These are phyloP conservation scores for Suillus alpinus DNA, from an alignment of 768 basidiomycete species.

Conservation along the genomic window DNA sequence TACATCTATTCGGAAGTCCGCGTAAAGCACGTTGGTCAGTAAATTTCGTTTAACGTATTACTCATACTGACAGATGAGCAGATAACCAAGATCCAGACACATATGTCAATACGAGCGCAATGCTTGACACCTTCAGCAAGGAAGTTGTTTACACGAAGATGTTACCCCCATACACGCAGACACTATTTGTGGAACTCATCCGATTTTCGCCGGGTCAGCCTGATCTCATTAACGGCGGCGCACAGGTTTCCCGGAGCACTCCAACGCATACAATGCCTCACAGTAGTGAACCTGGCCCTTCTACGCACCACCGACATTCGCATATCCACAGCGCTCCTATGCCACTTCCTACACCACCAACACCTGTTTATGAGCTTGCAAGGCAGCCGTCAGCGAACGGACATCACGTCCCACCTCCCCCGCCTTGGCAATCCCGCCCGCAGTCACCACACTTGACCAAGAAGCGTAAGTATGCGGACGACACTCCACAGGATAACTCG, in stretches of 20 bases:
- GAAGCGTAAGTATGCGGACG: conserved; percentile 34
- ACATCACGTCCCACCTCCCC: conserved; percentile 33
- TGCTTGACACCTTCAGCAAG: conserved; percentile 73
- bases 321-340: conserved; percentile 29
- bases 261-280: conserved; percentile 18
- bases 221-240: conserved; percentile 18
- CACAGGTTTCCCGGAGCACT: conserved; percentile 14
- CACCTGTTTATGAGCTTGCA: conserved; percentile 31
- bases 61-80: conserved; percentile 18
- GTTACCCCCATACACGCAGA: conserved; percentile 58
- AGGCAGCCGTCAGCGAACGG: conserved; percentile 31
- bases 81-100: conserved; percentile 51
- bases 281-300: conserved; percentile 27
- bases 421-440: conserved; percentile 24
- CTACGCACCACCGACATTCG: conserved; percentile 26
- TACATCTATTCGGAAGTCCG: conserved; percentile 79
- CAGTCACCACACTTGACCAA: conserved; percentile 30
- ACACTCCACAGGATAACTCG: conserved; percentile 20
- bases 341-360: conserved; percentile 32
- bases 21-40: conserved; percentile 60
- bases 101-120: conserved; percentile 70
- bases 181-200: conserved; percentile 74
- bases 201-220: conserved; percentile 36
- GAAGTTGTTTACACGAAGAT: conserved; percentile 69
- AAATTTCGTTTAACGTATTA: conserved; percentile 7